Evolutionary conservation across 176 grass and related monocot genomes (phyloP).

Genomic region (Triticum turgidum): DNA sequence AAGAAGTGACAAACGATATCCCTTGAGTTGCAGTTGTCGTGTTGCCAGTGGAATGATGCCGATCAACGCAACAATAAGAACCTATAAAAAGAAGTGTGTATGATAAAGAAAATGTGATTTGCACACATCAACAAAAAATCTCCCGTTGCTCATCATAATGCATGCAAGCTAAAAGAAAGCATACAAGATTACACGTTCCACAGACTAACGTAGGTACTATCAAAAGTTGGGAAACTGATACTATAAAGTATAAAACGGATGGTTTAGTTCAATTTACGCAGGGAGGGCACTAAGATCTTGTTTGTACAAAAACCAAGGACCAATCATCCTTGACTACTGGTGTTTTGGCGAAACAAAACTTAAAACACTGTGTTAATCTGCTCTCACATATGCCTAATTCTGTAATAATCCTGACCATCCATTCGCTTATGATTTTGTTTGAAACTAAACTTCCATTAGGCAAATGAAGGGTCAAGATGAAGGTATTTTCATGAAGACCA

Average conservation of each 20-base stretch:
- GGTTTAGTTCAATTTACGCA: background rate
- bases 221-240: background rate
- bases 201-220: background rate
- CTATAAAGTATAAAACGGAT: constrained; percentile 23
- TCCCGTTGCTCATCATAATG: background rate
- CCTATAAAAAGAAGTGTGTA: constrained; percentile 43
- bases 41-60: constrained; percentile 79
- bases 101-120: constrained; percentile 5
- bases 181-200: background rate
- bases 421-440: constrained; percentile 1
- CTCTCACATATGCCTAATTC: background rate
- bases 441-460: background rate
- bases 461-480: constrained; percentile 14
- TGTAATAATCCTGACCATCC: constrained; percentile 10
- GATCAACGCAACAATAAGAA: constrained; percentile 78
- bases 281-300: background rate
- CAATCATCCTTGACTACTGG: background rate
- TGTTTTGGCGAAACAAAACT: background rate
- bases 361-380: background rate
- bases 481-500: constrained; percentile 8
- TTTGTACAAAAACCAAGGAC: background rate
- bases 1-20: constrained; percentile 79
- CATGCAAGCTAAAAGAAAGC: background rate
- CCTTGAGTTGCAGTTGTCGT: constrained; percentile 65
- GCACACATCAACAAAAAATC: constrained; percentile 1